phyloP scores from a whole-genome alignment of 2,329 filamentous ascomycete species.

The Pseudohalonectria lignicola region DNA sequence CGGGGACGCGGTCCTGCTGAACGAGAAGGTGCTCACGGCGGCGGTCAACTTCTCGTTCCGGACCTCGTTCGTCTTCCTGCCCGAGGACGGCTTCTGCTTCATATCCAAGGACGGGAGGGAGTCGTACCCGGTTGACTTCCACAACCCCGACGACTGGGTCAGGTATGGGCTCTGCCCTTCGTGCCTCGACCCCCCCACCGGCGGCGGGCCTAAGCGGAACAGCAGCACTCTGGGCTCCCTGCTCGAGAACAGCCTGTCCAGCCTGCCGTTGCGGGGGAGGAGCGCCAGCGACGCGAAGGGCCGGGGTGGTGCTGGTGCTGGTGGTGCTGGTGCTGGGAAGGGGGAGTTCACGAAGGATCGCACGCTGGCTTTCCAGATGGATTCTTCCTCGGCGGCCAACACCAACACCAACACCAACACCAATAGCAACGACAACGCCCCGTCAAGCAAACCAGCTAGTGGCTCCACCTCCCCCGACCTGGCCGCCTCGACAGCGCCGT shows the following conservation, averaged over 20 bases:
- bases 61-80: conserved; percentile 75
- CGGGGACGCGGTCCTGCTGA: conserved; percentile 84
- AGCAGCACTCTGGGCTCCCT: conserved; percentile 33
- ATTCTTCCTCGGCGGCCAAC: conserved; percentile 7
- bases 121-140: conserved; percentile 76
- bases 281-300: conserved; percentile 24
- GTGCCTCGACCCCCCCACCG: conserved; percentile 47
- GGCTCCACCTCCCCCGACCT: conserved; percentile 11
- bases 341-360: conserved; percentile 5
- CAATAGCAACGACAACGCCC: conserved; percentile 13
- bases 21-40: conserved; percentile 79
- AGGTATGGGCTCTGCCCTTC: conserved; percentile 71
- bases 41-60: conserved; percentile 89
- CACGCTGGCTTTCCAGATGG: conserved; percentile 6
- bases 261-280: conserved; percentile 29
- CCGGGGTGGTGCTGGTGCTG: not conserved
- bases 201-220: conserved; percentile 22
- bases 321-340: no score
- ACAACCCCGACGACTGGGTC: conserved; percentile 68
- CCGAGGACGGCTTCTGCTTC: conserved; percentile 80
- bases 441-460: conserved; percentile 9
- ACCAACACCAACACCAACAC: conserved; percentile 6
- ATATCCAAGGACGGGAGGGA: conserved; percentile 58
- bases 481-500: not conserved
- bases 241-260: conserved; percentile 30